Percentiles rank a stretch among this genome's conserved stretches.
Conservation (phyloP, 352 stramenopile species). For the Phytopythium ostracodes region DNA sequence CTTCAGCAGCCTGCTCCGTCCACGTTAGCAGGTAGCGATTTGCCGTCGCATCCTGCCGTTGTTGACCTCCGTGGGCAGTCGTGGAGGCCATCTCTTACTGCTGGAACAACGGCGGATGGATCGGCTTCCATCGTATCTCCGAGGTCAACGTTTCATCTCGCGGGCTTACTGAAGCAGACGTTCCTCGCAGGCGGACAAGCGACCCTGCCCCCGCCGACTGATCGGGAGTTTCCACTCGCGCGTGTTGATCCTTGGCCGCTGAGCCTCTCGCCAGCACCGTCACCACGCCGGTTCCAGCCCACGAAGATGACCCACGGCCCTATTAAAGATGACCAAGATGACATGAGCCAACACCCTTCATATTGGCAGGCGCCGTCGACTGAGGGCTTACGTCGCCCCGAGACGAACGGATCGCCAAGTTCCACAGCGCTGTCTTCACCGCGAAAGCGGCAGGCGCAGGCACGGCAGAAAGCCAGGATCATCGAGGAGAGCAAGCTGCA, state of each 20-base stretch:
- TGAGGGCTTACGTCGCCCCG: background rate
- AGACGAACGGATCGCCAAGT: background rate
- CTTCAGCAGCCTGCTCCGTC: background rate
- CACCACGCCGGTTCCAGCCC: background rate
- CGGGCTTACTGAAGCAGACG: background rate
- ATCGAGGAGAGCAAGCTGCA: constrained; percentile 11
- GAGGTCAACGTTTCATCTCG: background rate
- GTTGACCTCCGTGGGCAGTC: background rate
- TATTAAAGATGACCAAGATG: background rate
- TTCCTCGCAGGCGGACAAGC: background rate
- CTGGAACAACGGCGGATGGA: background rate
- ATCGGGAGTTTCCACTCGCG: constrained; percentile 20
- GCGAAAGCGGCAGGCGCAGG: constrained; percentile 8
- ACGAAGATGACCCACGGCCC: background rate
- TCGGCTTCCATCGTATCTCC: background rate
- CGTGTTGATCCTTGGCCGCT: constrained; percentile 40
- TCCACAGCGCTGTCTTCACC: constrained; percentile 8
- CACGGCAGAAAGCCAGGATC: constrained; percentile 3
- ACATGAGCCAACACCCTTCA: background rate
- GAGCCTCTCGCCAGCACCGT: constrained; percentile 9
- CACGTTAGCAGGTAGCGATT: background rate
- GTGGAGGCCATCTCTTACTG: background rate
- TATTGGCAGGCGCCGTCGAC: background rate
- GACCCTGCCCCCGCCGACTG: background rate
- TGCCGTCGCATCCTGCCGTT: background rate